Percentiles rank a stretch among this genome's conserved stretches.
Conservation (phyloP, 345 rosid species). For the Aegle marmelos region DNA sequence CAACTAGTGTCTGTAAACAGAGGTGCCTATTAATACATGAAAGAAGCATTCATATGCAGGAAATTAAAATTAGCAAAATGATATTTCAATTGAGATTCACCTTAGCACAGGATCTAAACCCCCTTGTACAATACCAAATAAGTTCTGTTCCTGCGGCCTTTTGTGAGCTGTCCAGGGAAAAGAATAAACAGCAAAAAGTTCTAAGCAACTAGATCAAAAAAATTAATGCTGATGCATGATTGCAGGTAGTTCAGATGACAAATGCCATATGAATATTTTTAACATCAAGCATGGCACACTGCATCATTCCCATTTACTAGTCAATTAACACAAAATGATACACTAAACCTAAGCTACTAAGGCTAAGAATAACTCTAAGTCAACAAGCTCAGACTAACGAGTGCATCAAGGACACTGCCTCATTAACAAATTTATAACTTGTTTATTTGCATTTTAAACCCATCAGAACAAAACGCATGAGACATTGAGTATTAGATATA, state of each 20-base stretch:
- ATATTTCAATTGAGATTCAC: constrained; percentile 28
- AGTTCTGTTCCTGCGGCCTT: constrained; percentile 70
- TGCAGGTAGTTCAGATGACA: background rate
- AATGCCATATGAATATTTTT: background rate
- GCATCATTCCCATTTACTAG: background rate
- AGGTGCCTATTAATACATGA: background rate
- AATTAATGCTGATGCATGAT: background rate
- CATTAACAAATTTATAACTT: background rate
- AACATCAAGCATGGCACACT: background rate
- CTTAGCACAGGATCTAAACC: constrained; percentile 72
- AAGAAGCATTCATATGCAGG: background rate
- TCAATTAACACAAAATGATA: background rate
- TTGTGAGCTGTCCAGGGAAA: constrained; percentile 48
- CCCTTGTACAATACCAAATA: constrained; percentile 83
- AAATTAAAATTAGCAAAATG: constrained; percentile 3
- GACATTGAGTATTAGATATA: background rate
- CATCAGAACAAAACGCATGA: background rate
- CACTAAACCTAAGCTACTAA: constrained; percentile 5
- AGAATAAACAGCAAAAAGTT: constrained; percentile 12
- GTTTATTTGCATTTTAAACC: constrained; percentile 1
- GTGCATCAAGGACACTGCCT: constrained; percentile 1
- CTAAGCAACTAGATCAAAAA: constrained; percentile 11
- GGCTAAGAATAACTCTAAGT: background rate
- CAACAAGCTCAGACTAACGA: background rate
- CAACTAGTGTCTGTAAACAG: background rate